Base-by-base conservation (phyloP, 73 alveolate genomes). In the Paramecium primaurelia region DNA sequence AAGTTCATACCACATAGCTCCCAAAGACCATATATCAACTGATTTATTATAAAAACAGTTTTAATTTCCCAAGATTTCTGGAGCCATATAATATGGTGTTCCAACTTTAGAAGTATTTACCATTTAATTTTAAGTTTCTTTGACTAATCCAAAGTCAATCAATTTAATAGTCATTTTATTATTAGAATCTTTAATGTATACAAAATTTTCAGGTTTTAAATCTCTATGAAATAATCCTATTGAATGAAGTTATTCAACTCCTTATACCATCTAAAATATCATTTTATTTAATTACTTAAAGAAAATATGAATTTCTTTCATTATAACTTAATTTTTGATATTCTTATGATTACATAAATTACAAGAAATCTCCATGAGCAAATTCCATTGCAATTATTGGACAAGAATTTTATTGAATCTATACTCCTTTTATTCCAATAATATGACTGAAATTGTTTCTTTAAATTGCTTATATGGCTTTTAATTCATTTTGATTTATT, bases 141-240 rank as follows among this genome's bases (percentile, higher is more conserved):
- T 16, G 37, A 38, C 60, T 34, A 38, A 42, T 0, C 88, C 59
- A 16, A 18, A 45, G 11, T 64, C 84, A 28, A 54, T 54, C 93
- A 83, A 32, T 59, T 91, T 75, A 40, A 91, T 77, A 4, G 22
- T 54, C 8, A 16, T 54, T 54, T 54, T 1, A 12, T 64, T 64
- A 32, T 12, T 64, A 0, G 84, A 36, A 22, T 30, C 12, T 6
- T 64, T 12, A 54, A 54, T 0, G 18, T n/a, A 64, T 58, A 92
- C 59, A 49, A 92, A 83, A 40, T 92, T 92, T 36, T 83, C 93
- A 1, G 95, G 95, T 42, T 92, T 92, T 51, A 92, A 34, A 37
- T 92, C 95, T 32, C 95, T 60, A 49, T 92, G 95, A 28, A 75
- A 49, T n/a, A 90, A 77, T 11, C 28, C 28, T 25, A 68, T 26